Evolutionary conservation across 768 basidiomycete genomes (phyloP).

Genomic region (Guyanaporus albipodus): DNA sequence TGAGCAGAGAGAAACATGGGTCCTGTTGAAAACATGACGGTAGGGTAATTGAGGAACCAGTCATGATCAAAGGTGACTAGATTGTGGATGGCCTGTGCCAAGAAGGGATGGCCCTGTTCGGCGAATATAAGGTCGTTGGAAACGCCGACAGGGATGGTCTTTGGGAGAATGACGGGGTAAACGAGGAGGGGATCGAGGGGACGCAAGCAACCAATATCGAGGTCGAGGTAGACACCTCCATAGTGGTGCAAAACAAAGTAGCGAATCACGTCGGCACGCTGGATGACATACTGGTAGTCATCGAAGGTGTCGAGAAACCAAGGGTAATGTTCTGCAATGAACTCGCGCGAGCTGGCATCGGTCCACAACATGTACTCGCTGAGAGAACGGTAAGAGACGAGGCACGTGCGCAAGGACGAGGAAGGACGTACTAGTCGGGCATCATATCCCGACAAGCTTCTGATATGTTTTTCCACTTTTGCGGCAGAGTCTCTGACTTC

Average conservation of each 20-base stretch:
- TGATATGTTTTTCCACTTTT: conserved; percentile 75
- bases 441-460: conserved; percentile 86
- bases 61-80: conserved; percentile 88
- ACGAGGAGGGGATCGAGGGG: conserved; percentile 82
- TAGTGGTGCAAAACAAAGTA: conserved; percentile 97
- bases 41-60: conserved; percentile 96
- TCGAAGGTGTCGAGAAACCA: conserved; percentile 96
- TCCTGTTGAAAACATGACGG: conserved; percentile 99
- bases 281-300: conserved; percentile 85
- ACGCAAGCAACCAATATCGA: conserved; percentile 91
- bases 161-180: conserved; percentile 86
- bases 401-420: conserved; percentile 4
- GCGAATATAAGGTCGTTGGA: conserved; percentile 97
- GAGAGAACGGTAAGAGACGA: conserved; percentile 15
- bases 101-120: conserved; percentile 79
- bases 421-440: conserved; percentile 83
- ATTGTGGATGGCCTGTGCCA: conserved; percentile 91
- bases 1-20: conserved; percentile 98
- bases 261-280: conserved; percentile 95
- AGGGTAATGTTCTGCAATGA: conserved; percentile 82
- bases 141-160: conserved; percentile 95
- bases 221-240: conserved; percentile 93
- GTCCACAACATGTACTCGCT: conserved; percentile 99
- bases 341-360: conserved; percentile 82
- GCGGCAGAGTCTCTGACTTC: conserved; percentile 86